Evolutionary conservation across 1,284 basidiomycete species (phyloP).

Genomic region (Veloboletus limbatus): DNA sequence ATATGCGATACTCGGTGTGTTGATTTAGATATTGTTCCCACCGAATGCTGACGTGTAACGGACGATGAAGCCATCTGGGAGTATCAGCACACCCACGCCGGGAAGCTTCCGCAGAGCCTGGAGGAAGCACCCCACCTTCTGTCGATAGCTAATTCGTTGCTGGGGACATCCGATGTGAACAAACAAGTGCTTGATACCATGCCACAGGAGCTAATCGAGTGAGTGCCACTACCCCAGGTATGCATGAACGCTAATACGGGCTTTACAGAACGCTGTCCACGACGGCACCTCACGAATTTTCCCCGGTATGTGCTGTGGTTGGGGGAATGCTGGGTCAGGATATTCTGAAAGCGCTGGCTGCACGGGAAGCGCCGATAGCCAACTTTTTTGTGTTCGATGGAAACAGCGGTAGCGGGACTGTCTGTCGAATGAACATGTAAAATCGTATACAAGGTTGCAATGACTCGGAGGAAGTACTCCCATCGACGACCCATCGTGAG

Average conservation of each 20-base stretch:
- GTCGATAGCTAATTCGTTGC: slow-evolving; percentile 56
- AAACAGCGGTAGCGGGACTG: slow-evolving; percentile 70
- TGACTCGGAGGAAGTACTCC: background rate
- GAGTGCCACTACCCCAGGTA: slow-evolving; percentile 22
- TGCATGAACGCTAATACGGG: slow-evolving; percentile 9
- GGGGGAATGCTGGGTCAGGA: slow-evolving; percentile 96
- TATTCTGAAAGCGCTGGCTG: slow-evolving; percentile 87
- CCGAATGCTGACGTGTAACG: slow-evolving; percentile 12
- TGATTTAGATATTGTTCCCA: slow-evolving; percentile 10
- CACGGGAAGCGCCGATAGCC: slow-evolving; percentile 86
- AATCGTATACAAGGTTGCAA: background rate
- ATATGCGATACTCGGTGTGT: slow-evolving; percentile 72
- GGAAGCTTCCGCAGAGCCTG: slow-evolving; percentile 52
- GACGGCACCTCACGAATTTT: slow-evolving; percentile 83
- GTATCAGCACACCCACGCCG: slow-evolving; percentile 62
- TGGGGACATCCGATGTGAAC: slow-evolving; percentile 66
- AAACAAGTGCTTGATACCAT: slow-evolving; percentile 57
- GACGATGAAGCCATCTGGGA: slow-evolving; percentile 73
- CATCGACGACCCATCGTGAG: slow-evolving; percentile 12
- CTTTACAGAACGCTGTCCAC: slow-evolving; percentile 52
- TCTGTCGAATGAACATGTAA: slow-evolving; percentile 52
- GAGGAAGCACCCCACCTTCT: slow-evolving; percentile 57
- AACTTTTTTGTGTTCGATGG: slow-evolving; percentile 94
- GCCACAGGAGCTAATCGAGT: slow-evolving; percentile 61
- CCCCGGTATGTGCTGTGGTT: slow-evolving; percentile 87